Evolutionary conservation across 2,329 filamentous ascomycete species (phyloP).

Genomic region (Fusarium verrucosum): DNA sequence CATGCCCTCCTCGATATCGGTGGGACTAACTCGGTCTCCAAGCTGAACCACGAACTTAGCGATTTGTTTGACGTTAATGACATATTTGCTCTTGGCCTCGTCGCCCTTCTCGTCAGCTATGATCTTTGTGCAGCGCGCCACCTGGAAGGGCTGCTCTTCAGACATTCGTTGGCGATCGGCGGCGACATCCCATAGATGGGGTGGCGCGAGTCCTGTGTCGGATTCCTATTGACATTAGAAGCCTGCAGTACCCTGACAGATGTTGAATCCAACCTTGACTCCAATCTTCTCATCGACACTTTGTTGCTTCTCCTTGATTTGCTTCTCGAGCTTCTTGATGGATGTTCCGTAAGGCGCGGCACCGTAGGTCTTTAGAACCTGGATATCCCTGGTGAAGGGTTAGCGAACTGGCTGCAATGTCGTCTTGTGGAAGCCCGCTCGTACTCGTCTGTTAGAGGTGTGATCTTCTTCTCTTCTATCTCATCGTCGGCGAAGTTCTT

Average conservation of each 20-base stretch:
- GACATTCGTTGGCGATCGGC: slow-evolving; percentile 98
- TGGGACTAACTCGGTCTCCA: slow-evolving; percentile 94
- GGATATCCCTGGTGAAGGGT: slow-evolving; percentile 79
- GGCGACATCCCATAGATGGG: slow-evolving; percentile 98
- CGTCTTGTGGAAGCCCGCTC: slow-evolving; percentile 47
- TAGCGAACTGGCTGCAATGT: slow-evolving; percentile 32
- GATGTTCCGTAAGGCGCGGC: slow-evolving; percentile 93
- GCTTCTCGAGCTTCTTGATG: slow-evolving; percentile 96
- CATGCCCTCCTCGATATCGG: slow-evolving; percentile 99
- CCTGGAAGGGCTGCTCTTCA: slow-evolving; percentile 97
- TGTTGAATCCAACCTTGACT: slow-evolving; percentile 67
- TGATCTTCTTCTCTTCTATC: slow-evolving; percentile 99
- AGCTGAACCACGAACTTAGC: slow-evolving; percentile 99
- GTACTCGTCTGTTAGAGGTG: slow-evolving; percentile 94
- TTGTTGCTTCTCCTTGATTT: slow-evolving; percentile 99
- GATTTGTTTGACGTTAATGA: slow-evolving; percentile 99
- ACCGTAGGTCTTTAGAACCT: slow-evolving; percentile 98
- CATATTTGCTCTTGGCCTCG: slow-evolving; percentile 98
- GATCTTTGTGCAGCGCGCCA: slow-evolving; percentile 98
- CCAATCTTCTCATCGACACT: slow-evolving; percentile 99
- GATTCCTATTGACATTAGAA: slow-evolving; percentile 75
- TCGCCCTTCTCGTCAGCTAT: slow-evolving; percentile 95
- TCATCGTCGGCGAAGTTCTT: slow-evolving; percentile 98
- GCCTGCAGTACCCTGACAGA: neutral
- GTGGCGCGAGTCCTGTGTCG: slow-evolving; percentile 96